Evolutionary conservation across 192 early-diverging fungal species (phyloP).

Genomic region (Backusella morwellensis): DNA sequence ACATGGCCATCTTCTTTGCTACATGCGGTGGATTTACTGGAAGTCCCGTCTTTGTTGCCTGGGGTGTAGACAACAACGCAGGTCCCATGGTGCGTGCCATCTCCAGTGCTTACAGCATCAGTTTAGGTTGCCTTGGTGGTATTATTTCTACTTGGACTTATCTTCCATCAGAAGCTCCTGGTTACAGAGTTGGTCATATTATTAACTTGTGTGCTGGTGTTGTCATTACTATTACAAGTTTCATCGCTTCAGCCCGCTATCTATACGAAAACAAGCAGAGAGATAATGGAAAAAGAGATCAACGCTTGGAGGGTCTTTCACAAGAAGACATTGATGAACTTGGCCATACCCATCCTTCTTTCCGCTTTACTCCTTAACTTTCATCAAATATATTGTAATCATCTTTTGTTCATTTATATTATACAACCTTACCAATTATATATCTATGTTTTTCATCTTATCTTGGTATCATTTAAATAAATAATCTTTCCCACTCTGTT

Average conservation of each 20-base stretch:
- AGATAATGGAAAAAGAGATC: not conserved
- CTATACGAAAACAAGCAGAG: not conserved
- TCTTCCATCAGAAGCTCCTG: slow-evolving; percentile 11
- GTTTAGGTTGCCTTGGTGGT: slow-evolving; percentile 12
- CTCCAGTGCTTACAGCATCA: slow-evolving; percentile 5
- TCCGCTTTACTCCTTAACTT: not conserved
- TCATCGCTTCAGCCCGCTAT: not conserved
- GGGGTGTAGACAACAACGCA: not conserved
- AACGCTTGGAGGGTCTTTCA: not conserved
- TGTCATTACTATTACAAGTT: not conserved
- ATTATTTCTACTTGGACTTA: slow-evolving; percentile 11
- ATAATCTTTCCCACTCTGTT: not conserved
- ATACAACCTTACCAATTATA: not conserved
- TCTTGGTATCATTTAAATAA: not conserved
- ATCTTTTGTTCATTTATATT: not conserved
- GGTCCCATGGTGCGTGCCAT: slow-evolving; percentile 1
- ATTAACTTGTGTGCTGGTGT: slow-evolving; percentile 10
- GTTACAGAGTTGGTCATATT: slow-evolving; percentile 4
- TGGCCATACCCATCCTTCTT: slow-evolving; percentile 9
- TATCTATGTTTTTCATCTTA: not conserved
- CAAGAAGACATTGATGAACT: slow-evolving; percentile 13
- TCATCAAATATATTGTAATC: not conserved
- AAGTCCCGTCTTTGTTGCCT: slow-evolving; percentile 5
- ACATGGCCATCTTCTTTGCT: slow-evolving; percentile 16
- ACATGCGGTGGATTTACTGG: slow-evolving; percentile 10